These are phyloP conservation scores for Tremella mesenterica DNA, from an alignment of 768 basidiomycete species.

Conservation along the genomic window DNA sequence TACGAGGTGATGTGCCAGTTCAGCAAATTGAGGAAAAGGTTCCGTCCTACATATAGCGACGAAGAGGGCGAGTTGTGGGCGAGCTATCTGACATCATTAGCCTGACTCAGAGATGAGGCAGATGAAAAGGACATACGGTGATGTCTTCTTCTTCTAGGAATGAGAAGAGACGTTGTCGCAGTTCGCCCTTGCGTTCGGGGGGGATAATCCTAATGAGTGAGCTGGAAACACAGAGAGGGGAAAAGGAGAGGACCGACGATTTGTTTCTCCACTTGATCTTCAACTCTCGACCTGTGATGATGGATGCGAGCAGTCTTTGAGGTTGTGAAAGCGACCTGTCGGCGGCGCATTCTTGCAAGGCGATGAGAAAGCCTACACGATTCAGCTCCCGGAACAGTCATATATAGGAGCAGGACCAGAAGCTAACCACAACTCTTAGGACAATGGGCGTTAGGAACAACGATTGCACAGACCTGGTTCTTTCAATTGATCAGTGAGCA, in stretches of 20 bases:
- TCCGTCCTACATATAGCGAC: constrained; percentile 39
- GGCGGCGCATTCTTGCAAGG: constrained; percentile 30
- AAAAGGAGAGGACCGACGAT: constrained; percentile 14
- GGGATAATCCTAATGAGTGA: constrained; percentile 24
- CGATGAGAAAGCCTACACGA: constrained; percentile 31
- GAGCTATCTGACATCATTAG: constrained; percentile 31
- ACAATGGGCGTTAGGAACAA: too few species aligned
- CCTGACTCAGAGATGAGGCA: not conserved
- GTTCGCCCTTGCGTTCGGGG: constrained; percentile 34
- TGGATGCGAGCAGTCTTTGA: constrained; percentile 33
- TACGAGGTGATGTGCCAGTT: constrained; percentile 36
- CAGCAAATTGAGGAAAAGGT: constrained; percentile 32
- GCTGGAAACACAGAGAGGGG: not conserved
- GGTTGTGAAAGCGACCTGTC: constrained; percentile 26
- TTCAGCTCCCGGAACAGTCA: not conserved
- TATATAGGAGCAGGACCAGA: not conserved
- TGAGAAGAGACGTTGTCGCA: constrained; percentile 34
- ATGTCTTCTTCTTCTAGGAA: constrained; percentile 40
- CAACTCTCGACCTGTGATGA: constrained; percentile 40
- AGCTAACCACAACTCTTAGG: too few species aligned
- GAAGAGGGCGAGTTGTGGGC: constrained; percentile 36
- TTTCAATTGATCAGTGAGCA: constrained; percentile 30
- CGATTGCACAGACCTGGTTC: constrained; percentile 35
- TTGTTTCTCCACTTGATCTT: constrained; percentile 44
- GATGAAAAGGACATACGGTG: constrained; percentile 11